phyloP scores from a whole-genome alignment of 1,284 basidiomycete species.

The Ustilago nuda region DNA sequence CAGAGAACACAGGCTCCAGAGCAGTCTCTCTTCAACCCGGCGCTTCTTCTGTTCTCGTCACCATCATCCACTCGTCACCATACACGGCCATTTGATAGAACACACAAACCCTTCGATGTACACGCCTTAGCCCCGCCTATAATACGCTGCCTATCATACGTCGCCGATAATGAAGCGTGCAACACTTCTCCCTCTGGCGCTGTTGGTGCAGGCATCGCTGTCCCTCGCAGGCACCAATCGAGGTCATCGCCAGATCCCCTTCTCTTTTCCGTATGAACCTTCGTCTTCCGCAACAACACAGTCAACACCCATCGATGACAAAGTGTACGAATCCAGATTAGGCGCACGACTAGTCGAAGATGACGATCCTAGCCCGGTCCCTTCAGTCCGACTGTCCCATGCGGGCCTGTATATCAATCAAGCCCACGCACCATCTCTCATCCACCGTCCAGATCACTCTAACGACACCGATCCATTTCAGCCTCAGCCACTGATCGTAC shows the following conservation, averaged over 20 bases:
- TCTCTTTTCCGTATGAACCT: slow-evolving; percentile 24
- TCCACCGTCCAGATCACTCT: slow-evolving; percentile 30
- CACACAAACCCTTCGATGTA: background rate
- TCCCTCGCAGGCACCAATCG: slow-evolving; percentile 28
- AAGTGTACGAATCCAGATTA: slow-evolving; percentile 7
- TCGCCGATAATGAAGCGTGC: slow-evolving; percentile 8
- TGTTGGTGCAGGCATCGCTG: slow-evolving; percentile 2
- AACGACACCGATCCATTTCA: slow-evolving; percentile 36
- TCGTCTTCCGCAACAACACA: slow-evolving; percentile 10
- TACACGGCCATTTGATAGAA: background rate
- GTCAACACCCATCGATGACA: background rate
- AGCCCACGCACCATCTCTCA: slow-evolving; percentile 23
- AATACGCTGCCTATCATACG: background rate
- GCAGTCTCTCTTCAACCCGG: background rate
- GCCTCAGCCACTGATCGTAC: slow-evolving; percentile 41
- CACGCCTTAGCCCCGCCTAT: background rate
- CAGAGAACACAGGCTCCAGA: background rate
- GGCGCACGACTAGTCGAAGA: slow-evolving; percentile 29
- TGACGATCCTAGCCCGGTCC: slow-evolving; percentile 39
- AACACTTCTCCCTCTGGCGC: slow-evolving; percentile 5
- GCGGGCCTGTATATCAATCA: slow-evolving; percentile 55
- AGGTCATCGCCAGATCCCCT: slow-evolving; percentile 33
- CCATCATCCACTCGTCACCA: background rate
- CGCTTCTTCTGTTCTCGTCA: background rate
- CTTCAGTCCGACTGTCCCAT: slow-evolving; percentile 51